Percentiles rank a stretch among this genome's conserved stretches.
These are phyloP conservation scores for Bruguiera hainesii DNA, from an alignment of 441 rosid species.

Conservation along the genomic window DNA sequence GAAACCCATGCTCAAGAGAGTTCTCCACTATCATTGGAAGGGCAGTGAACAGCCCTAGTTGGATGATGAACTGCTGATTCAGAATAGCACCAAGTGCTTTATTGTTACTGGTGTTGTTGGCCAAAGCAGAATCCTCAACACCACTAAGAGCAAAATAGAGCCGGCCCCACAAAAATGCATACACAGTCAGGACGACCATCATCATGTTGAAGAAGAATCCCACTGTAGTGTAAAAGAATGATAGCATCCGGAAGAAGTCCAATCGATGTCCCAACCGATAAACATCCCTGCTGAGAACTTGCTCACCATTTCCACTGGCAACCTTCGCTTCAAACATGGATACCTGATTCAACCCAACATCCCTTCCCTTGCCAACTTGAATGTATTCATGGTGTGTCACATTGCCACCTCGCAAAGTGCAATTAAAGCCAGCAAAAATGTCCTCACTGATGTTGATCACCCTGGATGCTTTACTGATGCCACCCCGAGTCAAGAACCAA, in stretches of 20 bases:
- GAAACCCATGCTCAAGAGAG: conserved; percentile 89
- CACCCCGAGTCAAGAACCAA: conserved; percentile 87
- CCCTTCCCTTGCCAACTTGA: conserved; percentile 92
- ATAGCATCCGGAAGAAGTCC: conserved; percentile 89
- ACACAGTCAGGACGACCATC: conserved; percentile 73
- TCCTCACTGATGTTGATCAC: conserved; percentile 90
- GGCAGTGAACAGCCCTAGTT: conserved; percentile 87
- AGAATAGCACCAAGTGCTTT: conserved; percentile 70
- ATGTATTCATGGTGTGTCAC: conserved; percentile 88
- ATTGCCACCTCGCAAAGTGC: conserved; percentile 83
- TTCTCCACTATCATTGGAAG: conserved; percentile 90
- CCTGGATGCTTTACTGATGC: conserved; percentile 87
- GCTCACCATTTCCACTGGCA: conserved; percentile 90
- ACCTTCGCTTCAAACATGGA: conserved; percentile 91
- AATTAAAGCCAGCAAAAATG: conserved; percentile 91
- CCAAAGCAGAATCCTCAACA: conserved; percentile 54
- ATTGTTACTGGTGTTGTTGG: conserved; percentile 40
- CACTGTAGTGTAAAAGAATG: conserved; percentile 73
- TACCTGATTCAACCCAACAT: conserved; percentile 83
- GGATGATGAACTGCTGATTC: conserved; percentile 85
- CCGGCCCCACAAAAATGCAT: conserved; percentile 78
- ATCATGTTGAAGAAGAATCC: conserved; percentile 80
- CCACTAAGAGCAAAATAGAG: conserved; percentile 87
- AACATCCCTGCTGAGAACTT: conserved; percentile 81
- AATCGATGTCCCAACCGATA: conserved; percentile 82